Evolutionary conservation across 2,329 filamentous ascomycete genomes (phyloP), one percentile per base, ranked within the genome.

Genomic region (Colletotrichum endophyticum): DNA sequence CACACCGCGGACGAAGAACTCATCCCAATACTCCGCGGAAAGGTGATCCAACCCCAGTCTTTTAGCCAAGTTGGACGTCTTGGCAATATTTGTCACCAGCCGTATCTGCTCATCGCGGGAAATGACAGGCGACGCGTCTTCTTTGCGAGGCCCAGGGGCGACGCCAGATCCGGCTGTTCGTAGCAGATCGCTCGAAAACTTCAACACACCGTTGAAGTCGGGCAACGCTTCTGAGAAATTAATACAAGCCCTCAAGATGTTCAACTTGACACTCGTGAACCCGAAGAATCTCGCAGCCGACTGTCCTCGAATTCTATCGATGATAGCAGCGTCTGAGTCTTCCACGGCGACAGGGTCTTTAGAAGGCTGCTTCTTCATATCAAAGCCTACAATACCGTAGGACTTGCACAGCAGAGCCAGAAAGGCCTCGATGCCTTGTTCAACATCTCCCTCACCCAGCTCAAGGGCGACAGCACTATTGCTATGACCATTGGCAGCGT

Each of bases 191-290:
- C 95, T 94, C 1, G 96, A 98, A 83, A 96, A 98, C 76, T 92
- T 93, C 27, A 99, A 87, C n/a, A 98, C 95, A 7, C 96, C 96
- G 64, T 94, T 90, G 80, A 98, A 97, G 83, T 99, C 96, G 2
- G 96, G 96, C 70, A 99, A 87, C 1, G 97, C 96, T 86, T 99
- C 97, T 70, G 95, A 98, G 77, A 99, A 95, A 83, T 96, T 96
- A 80, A 98, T 95, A 81, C 96, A 98, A n/a, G 94, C 93, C 79
- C 95, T 92, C 13, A 99, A 88, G 68, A 99, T 92, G 82, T 98
- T 95, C 70, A 98, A 89, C 84, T 99, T 99, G 79, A 98, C 87
- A 74, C 91, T 91, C 13, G 92, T 87, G 80, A 96, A 95, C 6
- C 97, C 97, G 83, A 96, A 98, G 56, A 89, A 87, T n/a, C 92